phyloP scores from a whole-genome alignment of 1,284 basidiomycete genomes.

The Anthracocystis setariae region DNA sequence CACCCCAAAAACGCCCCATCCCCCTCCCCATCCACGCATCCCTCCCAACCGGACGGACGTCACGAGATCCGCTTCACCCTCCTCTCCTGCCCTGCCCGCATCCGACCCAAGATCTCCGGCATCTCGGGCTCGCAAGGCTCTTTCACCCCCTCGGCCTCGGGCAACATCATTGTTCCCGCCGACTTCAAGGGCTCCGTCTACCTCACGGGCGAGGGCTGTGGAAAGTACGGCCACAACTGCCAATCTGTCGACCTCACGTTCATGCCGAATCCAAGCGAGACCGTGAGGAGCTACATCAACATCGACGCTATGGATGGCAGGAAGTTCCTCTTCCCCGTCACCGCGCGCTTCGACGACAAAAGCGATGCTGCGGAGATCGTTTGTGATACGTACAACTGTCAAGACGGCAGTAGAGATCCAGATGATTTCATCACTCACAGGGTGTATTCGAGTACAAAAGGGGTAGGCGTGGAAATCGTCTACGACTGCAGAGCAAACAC shows the following conservation, averaged over 20 bases:
- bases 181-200: slow-evolving; percentile 41
- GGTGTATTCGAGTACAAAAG: slow-evolving; percentile 27
- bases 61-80: slow-evolving; percentile 41
- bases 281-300: slow-evolving; percentile 32
- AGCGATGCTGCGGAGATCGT: slow-evolving; percentile 15
- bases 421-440: slow-evolving; percentile 35
- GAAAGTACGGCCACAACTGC: slow-evolving; percentile 30
- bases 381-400: slow-evolving; percentile 17
- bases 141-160: slow-evolving; percentile 18
- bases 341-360: slow-evolving; percentile 38
- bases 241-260: slow-evolving; percentile 39
- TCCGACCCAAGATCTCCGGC: slow-evolving; percentile 41
- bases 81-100: slow-evolving; percentile 9
- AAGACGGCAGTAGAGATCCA: slow-evolving; percentile 31
- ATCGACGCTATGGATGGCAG: slow-evolving; percentile 28
- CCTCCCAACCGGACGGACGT: slow-evolving; percentile 25
- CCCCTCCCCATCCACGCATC: slow-evolving; percentile 8
- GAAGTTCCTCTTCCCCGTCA: slow-evolving; percentile 35
- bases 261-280: slow-evolving; percentile 26
- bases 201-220: slow-evolving; percentile 35
- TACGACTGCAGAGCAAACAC: slow-evolving; percentile 35
- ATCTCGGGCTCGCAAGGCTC: slow-evolving; percentile 18
- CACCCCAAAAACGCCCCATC: slow-evolving; percentile 15
- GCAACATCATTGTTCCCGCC: slow-evolving; percentile 26
- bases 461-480: slow-evolving; percentile 30